phyloP scores from a whole-genome alignment of 495 filamentous ascomycete species.

The Penicillium canariense region DNA sequence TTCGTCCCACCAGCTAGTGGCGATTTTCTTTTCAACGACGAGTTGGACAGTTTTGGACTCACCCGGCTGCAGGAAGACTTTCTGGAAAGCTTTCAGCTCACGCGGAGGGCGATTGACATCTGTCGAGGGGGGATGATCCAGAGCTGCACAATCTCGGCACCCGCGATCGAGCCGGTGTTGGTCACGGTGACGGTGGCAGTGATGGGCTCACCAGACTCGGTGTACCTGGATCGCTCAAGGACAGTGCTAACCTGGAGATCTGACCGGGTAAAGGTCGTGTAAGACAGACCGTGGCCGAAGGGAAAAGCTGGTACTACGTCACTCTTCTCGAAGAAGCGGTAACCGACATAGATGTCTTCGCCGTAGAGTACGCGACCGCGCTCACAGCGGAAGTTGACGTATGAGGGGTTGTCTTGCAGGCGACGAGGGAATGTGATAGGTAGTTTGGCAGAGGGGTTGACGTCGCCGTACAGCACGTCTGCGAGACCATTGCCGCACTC shows the following conservation, averaged over 20 bases:
- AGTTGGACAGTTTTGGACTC: slow-evolving; percentile 69
- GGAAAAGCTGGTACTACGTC: slow-evolving; percentile 63
- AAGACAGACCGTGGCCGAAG: slow-evolving; percentile 80
- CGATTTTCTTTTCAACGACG: slow-evolving; percentile 65
- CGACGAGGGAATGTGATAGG: slow-evolving; percentile 59
- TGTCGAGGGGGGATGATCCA: slow-evolving; percentile 61
- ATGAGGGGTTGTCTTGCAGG: slow-evolving; percentile 66
- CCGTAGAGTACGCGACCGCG: slow-evolving; percentile 67
- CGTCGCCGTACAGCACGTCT: slow-evolving; percentile 58
- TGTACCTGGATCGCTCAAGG: slow-evolving; percentile 29
- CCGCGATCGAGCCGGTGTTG: slow-evolving; percentile 63
- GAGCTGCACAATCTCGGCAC: slow-evolving; percentile 77
- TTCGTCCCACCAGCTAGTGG: slow-evolving; percentile 81
- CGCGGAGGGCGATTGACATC: slow-evolving; percentile 66
- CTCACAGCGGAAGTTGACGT: slow-evolving; percentile 70
- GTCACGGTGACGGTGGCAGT: slow-evolving; percentile 62
- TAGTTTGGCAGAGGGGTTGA: slow-evolving; percentile 53
- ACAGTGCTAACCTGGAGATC: slow-evolving; percentile 47
- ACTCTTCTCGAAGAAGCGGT: slow-evolving; percentile 70
- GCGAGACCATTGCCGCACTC: slow-evolving; percentile 57
- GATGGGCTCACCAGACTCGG: slow-evolving; percentile 47
- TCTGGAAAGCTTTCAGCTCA: slow-evolving; percentile 77
- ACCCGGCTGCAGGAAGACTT: slow-evolving; percentile 66
- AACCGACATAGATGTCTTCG: slow-evolving; percentile 76
- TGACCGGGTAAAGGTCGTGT: slow-evolving; percentile 69